Evolutionary conservation across 495 filamentous ascomycete genomes (phyloP).

Genomic region (Glutinoglossum americanum): DNA sequence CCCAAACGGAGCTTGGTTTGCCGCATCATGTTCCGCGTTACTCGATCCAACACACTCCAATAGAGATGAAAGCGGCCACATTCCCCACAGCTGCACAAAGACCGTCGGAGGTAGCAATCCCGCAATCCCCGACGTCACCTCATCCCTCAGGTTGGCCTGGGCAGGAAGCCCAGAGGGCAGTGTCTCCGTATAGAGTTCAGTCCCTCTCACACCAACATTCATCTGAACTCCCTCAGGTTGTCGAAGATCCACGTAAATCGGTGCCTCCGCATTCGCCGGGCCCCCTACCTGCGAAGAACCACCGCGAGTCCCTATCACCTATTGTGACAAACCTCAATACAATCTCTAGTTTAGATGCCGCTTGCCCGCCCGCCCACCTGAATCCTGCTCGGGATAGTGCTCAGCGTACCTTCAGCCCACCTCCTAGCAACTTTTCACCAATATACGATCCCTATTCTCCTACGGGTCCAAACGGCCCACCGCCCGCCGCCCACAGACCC

Average conservation of each 20-base stretch:
- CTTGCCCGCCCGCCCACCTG: not conserved
- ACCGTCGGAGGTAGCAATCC: not conserved
- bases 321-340: not conserved
- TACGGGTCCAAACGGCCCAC: conserved; percentile 12
- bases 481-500: conserved; percentile 11
- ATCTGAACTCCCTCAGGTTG: not conserved
- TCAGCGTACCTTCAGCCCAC: conserved; percentile 1
- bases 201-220: not conserved
- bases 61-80: not conserved
- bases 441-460: conserved; percentile 9
- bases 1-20: not conserved
- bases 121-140: conserved; percentile 3
- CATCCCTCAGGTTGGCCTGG: not conserved
- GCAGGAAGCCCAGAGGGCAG: not conserved
- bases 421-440: conserved; percentile 4
- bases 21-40: not conserved
- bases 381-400: not conserved
- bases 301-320: not conserved
- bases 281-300: not conserved
- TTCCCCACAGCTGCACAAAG: not conserved
- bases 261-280: not conserved
- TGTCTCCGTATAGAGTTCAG: not conserved
- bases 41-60: not conserved
- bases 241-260: not conserved
- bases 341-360: not conserved